Conservation (phyloP, 306 rosid genomes). For the Neltuma alba region DNA sequence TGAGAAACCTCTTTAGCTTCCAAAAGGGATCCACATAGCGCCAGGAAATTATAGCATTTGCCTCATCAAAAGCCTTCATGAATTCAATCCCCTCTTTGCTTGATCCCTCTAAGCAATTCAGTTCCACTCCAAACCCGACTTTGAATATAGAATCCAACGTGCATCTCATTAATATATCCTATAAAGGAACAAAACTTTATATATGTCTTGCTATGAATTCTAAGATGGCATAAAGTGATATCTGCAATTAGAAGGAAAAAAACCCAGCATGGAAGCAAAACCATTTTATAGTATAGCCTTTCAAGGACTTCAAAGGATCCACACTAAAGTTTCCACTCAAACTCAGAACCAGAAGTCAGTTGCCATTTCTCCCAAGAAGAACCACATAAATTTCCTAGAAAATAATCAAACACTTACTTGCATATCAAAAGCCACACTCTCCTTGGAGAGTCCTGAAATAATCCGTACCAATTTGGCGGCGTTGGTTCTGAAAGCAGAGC, state of each 20-base stretch:
- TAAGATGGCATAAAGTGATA: too few species aligned
- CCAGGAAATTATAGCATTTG: conserved; percentile 41
- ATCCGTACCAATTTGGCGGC: conserved; percentile 39
- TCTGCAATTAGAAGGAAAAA: too few species aligned
- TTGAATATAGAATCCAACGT: conserved; percentile 59
- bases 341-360: too few species aligned
- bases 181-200: too few species aligned
- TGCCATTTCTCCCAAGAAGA: too few species aligned
- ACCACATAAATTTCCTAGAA: too few species aligned
- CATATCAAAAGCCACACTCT: neutral
- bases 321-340: too few species aligned
- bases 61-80: conserved; percentile 58
- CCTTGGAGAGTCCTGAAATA: neutral
- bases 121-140: conserved; percentile 58
- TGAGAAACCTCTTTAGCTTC: conserved; percentile 49
- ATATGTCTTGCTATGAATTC: neutral
- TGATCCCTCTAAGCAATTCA: conserved; percentile 53
- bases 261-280: too few species aligned
- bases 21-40: conserved; percentile 52
- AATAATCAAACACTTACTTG: conserved; percentile 9
- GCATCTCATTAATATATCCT: conserved; percentile 55
- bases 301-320: too few species aligned
- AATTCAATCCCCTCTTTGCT: conserved; percentile 43
- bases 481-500: conserved; percentile 40
- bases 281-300: too few species aligned